Percentiles rank a stretch among this genome's conserved stretches.
phyloP scores from a whole-genome alignment of 2,329 filamentous ascomycete species.

The Neonectria neomacrospora region DNA sequence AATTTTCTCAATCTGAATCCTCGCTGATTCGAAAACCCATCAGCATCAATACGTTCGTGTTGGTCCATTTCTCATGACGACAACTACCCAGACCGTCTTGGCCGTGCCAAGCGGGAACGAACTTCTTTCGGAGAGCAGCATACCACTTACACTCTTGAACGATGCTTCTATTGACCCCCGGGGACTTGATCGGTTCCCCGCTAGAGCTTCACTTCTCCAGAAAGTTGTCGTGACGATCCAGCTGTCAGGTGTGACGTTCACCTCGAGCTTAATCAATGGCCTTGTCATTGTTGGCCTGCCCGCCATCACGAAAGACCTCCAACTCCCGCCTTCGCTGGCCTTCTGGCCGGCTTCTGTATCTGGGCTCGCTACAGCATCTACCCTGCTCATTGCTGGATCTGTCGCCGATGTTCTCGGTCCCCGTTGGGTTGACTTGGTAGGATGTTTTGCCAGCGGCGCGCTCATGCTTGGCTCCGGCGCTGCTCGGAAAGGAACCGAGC shows the following conservation, averaged over 20 bases:
- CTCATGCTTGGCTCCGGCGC: constrained; percentile 49
- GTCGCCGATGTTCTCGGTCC: constrained; percentile 53
- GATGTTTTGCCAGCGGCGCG: constrained; percentile 45
- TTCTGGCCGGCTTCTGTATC: constrained; percentile 55
- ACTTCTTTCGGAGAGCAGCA: constrained; percentile 5
- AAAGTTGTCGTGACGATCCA: constrained; percentile 38
- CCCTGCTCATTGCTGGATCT: constrained; percentile 52
- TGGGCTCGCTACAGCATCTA: constrained; percentile 50
- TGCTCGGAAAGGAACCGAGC: constrained; percentile 45
- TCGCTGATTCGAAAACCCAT: neutral
- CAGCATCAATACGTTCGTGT: neutral
- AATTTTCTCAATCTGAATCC: neutral
- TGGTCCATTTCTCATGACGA: neutral
- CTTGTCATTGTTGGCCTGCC: constrained; percentile 55
- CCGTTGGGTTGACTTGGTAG: constrained; percentile 48
- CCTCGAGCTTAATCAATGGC: constrained; percentile 39
- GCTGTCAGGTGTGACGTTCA: constrained; percentile 42
- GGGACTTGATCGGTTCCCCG: neutral
- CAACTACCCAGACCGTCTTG: constrained; percentile 15
- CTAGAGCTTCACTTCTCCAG: constrained; percentile 29
- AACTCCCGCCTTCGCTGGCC: constrained; percentile 47
- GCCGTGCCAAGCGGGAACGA: constrained; percentile 9
- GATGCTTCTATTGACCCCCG: neutral
- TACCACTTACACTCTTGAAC: constrained; percentile 14
- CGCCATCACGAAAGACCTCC: constrained; percentile 52